Evolutionary conservation across 164 flowering plant species (phyloP), one percentile per base, ranked within the genome.

Genomic region (Vitis labrusca): DNA sequence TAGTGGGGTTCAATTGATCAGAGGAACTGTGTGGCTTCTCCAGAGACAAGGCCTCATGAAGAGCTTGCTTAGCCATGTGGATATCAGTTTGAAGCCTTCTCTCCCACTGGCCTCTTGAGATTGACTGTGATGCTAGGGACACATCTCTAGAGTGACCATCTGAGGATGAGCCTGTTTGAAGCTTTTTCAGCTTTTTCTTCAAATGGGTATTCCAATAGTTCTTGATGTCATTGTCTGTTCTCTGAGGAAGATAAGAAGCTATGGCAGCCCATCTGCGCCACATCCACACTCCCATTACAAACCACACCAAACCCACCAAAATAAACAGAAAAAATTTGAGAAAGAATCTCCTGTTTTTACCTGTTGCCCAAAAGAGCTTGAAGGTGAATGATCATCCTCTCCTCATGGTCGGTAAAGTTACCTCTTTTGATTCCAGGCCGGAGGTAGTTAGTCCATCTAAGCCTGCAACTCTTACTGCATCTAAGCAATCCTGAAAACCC

Each of bases 31-130:
- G 55, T 3, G 82, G 66, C 65, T 77, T 77, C 6, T 81, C 84
- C 0, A 84, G 48, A 2, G 89, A 82, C 14, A 91, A 69, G 23
- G 91, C 96, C 10, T 89, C 91, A 60, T 71, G 71, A 3, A 91
- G 80, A 63, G 96, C 93, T 74, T 86, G 83, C 57, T 71, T 86
- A 16, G 96, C 93, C 71, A 73, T 81, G 76, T 81, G 79, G 47
- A 91, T 87, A 64, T 89, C 90, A 44, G 90, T 81, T 73, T 90
- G 96, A 23, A 90, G 91, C 79, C 87, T 81, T 68, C 78, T 90
- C 63, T 90, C 96, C 96, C 96, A 90, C 50, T 87, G 96, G 16
- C 92, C 93, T 66, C 87, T 81, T 1, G 91, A 58, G 10, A 76
- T 80, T 44, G 80, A 50, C 12, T 78, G 75, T 48, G 80, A 76